Evolutionary conservation across 2,329 filamentous ascomycete genomes (phyloP).

Genomic region (Penicillium sp.): DNA sequence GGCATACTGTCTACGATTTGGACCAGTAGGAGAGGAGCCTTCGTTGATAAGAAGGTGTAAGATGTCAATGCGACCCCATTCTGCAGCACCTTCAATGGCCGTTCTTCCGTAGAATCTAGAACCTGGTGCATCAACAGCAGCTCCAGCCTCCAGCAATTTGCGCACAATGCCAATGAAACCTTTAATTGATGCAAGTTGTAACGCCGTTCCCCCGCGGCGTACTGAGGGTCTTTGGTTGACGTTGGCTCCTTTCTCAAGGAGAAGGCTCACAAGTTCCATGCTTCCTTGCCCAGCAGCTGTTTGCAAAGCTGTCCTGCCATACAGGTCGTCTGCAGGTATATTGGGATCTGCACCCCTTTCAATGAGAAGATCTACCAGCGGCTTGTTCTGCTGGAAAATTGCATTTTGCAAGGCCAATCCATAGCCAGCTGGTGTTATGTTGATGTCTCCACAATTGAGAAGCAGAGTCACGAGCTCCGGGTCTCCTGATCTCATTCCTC

Average conservation of each 20-base stretch:
- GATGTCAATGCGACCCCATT: background rate
- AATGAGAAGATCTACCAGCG: background rate
- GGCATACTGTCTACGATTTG: background rate
- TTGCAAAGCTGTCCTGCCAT: background rate
- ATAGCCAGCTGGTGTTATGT: background rate
- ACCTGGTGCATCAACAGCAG: background rate
- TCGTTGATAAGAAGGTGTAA: background rate
- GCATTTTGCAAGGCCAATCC: background rate
- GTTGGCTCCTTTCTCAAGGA: background rate
- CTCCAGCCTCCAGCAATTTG: background rate
- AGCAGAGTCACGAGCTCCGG: background rate
- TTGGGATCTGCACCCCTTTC: background rate
- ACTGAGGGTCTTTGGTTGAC: background rate
- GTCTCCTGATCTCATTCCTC: background rate
- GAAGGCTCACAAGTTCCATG: background rate
- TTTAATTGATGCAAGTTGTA: background rate
- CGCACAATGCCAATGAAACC: background rate
- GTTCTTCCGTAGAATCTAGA: background rate
- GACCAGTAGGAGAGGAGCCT: background rate
- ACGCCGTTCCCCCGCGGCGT: background rate
- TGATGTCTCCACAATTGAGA: background rate
- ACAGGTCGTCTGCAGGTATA: background rate
- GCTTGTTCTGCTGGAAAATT: background rate
- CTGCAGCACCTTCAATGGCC: background rate
- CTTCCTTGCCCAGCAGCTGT: background rate